A percentile compares a stretch with the other conserved stretches of the same genome.
These are phyloP conservation scores for Cercospora sp. DNA, from an alignment of 2,329 filamentous ascomycete genomes.

Conservation along the genomic window DNA sequence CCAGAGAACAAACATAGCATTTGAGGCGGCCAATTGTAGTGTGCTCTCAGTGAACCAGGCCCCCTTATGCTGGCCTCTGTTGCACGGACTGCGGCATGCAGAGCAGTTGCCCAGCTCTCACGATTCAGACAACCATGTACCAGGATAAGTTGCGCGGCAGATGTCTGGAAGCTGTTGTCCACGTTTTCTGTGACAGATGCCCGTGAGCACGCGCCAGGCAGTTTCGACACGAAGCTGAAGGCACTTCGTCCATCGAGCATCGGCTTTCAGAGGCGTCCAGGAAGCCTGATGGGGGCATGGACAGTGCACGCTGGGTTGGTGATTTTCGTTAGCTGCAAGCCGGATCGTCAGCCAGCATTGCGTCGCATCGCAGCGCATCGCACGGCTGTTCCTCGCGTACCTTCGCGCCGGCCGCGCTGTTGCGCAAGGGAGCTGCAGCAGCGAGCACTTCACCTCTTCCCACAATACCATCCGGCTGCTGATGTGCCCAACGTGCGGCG, in stretches of 20 bases:
- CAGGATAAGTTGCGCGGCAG: not conserved
- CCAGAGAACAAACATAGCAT: not conserved
- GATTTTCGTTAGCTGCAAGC: not conserved
- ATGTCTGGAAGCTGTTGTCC: not conserved
- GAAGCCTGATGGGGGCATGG: not conserved
- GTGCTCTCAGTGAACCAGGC: not conserved
- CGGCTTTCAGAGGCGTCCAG: not conserved
- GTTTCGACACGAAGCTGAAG: not conserved
- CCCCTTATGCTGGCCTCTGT: not conserved
- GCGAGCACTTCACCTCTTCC: not conserved
- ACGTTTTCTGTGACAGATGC: not conserved
- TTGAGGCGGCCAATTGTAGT: not conserved
- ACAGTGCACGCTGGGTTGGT: constrained; percentile 3
- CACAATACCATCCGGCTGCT: not conserved
- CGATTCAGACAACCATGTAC: not conserved
- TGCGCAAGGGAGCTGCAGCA: not conserved
- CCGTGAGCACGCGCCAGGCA: not conserved
- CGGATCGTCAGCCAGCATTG: constrained; percentile 2
- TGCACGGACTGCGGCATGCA: not conserved
- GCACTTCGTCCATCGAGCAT: not conserved
- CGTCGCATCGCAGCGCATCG: constrained; percentile 5
- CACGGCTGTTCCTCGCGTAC: not conserved
- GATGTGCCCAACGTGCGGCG: not conserved
- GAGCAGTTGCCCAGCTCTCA: not conserved
- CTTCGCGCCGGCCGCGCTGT: not conserved